phyloP scores from a whole-genome alignment of 345 rosid genomes.

The Sisymbrium irio region DNA sequence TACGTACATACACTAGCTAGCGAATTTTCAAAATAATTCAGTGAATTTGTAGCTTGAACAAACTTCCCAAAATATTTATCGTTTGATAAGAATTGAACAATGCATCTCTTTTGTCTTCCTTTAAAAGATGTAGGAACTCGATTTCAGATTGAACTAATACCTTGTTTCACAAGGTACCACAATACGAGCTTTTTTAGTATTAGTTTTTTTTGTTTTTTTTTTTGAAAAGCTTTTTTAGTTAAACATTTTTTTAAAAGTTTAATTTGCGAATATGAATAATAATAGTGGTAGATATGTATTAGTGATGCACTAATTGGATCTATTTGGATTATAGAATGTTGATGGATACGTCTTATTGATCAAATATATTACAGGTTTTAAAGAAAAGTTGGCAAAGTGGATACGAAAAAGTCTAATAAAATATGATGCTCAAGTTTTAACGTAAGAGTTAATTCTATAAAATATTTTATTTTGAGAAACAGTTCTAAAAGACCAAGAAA shows the following conservation, averaged over 20 bases:
- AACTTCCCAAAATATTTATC: not conserved
- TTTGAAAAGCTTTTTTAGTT: not conserved
- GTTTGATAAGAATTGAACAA: not conserved
- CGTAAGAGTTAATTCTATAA: not conserved
- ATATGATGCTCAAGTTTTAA: conserved; percentile 9
- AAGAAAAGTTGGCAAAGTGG: not conserved
- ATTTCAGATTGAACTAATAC: not conserved
- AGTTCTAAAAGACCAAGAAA: not conserved
- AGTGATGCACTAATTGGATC: conserved; percentile 17
- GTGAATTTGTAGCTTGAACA: not conserved
- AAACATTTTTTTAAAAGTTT: not conserved
- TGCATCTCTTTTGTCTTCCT: not conserved
- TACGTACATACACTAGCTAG: not conserved
- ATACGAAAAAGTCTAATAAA: not conserved
- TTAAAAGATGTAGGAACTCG: not conserved
- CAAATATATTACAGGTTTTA: not conserved
- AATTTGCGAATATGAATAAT: not conserved
- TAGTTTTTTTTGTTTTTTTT: not conserved
- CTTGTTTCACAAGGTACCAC: not conserved
- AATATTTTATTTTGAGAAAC: not conserved
- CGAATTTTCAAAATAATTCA: not conserved
- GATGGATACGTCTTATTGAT: not conserved
- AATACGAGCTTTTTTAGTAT: not conserved
- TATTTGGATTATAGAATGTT: not conserved
- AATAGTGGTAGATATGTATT: conserved; percentile 17